Conservation (phyloP, 306 rosid species). For the Medicago ruthenica region DNA sequence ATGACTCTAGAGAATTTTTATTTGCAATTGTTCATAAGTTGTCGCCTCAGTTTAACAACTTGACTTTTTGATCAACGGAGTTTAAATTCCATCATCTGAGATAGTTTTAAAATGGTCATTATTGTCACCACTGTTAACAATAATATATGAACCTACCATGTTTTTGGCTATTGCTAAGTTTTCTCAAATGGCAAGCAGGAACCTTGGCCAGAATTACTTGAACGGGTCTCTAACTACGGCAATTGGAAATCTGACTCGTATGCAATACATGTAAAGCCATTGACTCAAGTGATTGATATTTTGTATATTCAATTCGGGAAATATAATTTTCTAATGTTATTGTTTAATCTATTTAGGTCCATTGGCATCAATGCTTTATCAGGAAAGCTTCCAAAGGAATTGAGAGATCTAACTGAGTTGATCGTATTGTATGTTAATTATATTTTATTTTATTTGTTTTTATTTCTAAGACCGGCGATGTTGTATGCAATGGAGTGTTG, state of each 20-base stretch:
- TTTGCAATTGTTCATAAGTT: too few relatives aligned
- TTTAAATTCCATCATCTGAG: neutral
- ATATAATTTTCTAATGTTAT: constrained; percentile 6
- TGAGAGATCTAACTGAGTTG: constrained; percentile 64
- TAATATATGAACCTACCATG: neutral
- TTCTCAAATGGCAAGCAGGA: constrained; percentile 50
- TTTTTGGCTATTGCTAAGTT: constrained; percentile 5
- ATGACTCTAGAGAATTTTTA: too few relatives aligned
- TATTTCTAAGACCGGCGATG: too few relatives aligned
- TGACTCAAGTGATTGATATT: neutral
- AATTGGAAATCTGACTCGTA: constrained; percentile 62
- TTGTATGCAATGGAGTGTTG: too few relatives aligned
- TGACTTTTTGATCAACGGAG: neutral
- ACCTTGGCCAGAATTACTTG: constrained; percentile 67
- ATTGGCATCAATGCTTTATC: constrained; percentile 69
- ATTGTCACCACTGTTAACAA: neutral
- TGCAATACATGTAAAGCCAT: constrained; percentile 73
- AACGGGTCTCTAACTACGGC: constrained; percentile 68
- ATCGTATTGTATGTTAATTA: constrained; percentile 51
- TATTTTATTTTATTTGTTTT: neutral
- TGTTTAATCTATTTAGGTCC: constrained; percentile 45
- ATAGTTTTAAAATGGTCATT: neutral
- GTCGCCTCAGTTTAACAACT: neutral
- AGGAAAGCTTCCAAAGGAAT: constrained; percentile 76
- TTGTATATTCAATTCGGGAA: neutral